A percentile compares a stretch with the other conserved stretches of the same genome.
phyloP scores from a whole-genome alignment of 345 rosid genomes.

The Rhizophora mangle region DNA sequence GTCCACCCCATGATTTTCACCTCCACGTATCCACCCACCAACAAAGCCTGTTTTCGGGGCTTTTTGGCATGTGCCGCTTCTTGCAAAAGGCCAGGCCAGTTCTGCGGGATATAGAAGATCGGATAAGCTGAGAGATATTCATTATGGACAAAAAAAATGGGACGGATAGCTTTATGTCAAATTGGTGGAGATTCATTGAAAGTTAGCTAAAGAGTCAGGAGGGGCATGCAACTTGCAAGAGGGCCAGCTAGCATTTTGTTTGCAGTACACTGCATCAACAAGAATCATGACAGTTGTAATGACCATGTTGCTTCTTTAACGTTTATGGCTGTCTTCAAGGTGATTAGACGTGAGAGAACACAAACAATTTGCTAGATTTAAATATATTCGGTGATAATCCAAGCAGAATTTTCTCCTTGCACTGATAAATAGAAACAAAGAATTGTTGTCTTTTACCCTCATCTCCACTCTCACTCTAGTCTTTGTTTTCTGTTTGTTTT shows the following conservation, averaged over 20 bases:
- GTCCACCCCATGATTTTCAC: background rate
- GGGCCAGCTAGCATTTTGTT: background rate
- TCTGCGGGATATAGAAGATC: background rate
- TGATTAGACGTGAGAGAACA: background rate
- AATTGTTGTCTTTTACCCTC: too few species aligned
- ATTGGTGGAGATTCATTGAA: conserved; percentile 10
- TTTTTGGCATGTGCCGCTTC: background rate
- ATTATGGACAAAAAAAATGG: conserved; percentile 1
- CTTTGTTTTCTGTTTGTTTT: too few species aligned
- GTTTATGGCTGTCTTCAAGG: background rate
- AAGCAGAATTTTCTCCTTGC: too few species aligned
- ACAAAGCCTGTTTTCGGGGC: conserved; percentile 2
- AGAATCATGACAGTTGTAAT: background rate
- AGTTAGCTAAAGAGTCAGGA: background rate
- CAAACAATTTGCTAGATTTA: background rate
- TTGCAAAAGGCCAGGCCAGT: background rate
- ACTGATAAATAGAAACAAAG: too few species aligned
- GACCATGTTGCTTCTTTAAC: background rate
- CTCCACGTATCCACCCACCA: conserved; percentile 9
- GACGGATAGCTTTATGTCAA: background rate
- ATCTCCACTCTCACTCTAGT: too few species aligned
- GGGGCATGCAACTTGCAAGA: background rate
- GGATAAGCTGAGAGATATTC: conserved; percentile 3
- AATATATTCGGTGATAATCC: background rate
- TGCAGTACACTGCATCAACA: conserved; percentile 8